phyloP scores from a whole-genome alignment of 192 early-diverging fungal genomes.

The Thoreauomyces humboldtii region DNA sequence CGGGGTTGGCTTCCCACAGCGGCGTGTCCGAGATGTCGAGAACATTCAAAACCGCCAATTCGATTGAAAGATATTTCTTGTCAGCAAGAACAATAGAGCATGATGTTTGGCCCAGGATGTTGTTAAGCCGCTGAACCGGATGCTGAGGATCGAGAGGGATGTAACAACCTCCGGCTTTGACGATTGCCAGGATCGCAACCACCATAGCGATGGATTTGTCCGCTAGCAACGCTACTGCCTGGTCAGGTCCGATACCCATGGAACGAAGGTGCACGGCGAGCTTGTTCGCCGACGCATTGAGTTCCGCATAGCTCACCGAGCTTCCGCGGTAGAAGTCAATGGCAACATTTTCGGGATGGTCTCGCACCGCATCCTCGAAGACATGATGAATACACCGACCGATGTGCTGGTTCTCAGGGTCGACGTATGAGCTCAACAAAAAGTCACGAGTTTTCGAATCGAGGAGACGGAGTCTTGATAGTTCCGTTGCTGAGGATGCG shows the following conservation, averaged over 20 bases:
- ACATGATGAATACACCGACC: background rate
- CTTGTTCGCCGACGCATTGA: slow-evolving; percentile 2
- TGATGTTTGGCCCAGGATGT: background rate
- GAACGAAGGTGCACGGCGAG: slow-evolving; percentile 2
- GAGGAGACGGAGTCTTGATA: background rate
- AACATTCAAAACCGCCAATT: background rate
- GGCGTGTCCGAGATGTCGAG: background rate
- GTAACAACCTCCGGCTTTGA: slow-evolving; percentile 41
- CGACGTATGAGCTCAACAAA: background rate
- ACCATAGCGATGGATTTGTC: slow-evolving; percentile 24
- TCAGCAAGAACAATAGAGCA: background rate
- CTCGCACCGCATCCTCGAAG: background rate
- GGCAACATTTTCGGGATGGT: background rate
- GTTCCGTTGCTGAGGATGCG: background rate
- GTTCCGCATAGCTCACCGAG: too few relatives aligned
- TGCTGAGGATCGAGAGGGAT: slow-evolving; percentile 24
- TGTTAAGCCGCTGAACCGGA: slow-evolving; percentile 13
- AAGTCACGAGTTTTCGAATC: background rate
- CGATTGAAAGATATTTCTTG: background rate
- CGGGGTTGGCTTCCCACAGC: background rate
- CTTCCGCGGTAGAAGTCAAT: background rate
- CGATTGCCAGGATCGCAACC: slow-evolving; percentile 16
- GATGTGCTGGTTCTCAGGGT: background rate
- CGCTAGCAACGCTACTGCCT: slow-evolving; percentile 1
- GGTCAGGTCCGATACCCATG: background rate